Percentiles rank a stretch among this genome's conserved stretches.
phyloP scores from a whole-genome alignment of 176 grass and related monocot genomes.

The Alloteropsis semialata region DNA sequence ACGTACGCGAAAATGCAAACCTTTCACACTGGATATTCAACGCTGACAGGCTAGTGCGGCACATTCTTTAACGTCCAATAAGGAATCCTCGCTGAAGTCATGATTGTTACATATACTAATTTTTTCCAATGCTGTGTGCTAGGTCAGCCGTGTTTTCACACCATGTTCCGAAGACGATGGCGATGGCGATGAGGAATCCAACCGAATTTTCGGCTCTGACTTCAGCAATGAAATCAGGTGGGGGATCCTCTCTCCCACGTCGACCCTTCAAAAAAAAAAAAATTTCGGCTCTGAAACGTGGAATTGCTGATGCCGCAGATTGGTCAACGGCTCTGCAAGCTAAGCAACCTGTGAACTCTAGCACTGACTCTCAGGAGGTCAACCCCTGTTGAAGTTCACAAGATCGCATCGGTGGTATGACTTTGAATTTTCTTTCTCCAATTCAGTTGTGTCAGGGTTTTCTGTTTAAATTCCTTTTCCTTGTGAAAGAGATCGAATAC shows the following conservation, averaged over 20 bases:
- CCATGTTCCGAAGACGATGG: background rate
- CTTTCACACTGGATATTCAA: slow-evolving; percentile 7
- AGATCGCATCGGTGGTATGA: background rate
- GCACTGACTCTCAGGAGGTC: background rate
- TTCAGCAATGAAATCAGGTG: no score
- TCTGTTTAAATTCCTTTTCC: background rate
- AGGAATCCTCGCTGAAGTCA: background rate
- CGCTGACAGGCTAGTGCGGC: background rate
- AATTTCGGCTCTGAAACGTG: no score
- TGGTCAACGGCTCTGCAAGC: background rate
- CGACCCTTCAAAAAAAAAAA: no score
- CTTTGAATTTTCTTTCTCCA: background rate
- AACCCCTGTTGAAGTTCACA: background rate
- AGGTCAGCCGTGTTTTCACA: background rate
- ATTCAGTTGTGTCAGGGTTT: background rate
- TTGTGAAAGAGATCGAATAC: background rate
- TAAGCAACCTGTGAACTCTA: background rate
- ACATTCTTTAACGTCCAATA: background rate
- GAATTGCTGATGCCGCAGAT: background rate
- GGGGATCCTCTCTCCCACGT: no score
- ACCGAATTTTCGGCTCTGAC: background rate
- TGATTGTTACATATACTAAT: background rate
- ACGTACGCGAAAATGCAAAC: background rate
- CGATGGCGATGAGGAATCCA: background rate
- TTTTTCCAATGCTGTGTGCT: background rate